Base-by-base conservation (phyloP, 2,329 filamentous ascomycete species). In the Penicillium sp. region DNA sequence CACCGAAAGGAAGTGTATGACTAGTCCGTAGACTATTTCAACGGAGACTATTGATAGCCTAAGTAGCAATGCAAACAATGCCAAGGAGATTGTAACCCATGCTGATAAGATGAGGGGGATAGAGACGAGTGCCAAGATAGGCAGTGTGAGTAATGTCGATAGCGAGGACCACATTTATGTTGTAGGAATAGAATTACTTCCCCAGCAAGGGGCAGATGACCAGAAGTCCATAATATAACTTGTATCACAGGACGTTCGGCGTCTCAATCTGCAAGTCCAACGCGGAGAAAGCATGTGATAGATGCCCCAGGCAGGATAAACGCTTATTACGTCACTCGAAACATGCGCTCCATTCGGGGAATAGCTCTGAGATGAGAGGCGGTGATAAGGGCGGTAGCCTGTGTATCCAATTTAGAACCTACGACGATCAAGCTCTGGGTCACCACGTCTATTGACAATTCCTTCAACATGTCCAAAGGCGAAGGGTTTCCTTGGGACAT, bases 91-190 rank as follows among this genome's bases (percentile, higher is more conserved):
- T 30, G 86, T 89, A 59, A 88, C 72, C 58, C 79, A 81, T 48
- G 86, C 86, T 51, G 85, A 81, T 46, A 88, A 67, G 61, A 83
- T 79, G 49, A 89, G 78, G 8, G 86, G 86, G 11, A 88, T 72
- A 19, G 84, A 85, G 64, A 86, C 76, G 59, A 87, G 59, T 64
- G 84, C 78, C 60, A 88, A 75, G 63, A 87, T 78, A n/a, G 85
- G 84, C 47, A 87, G 76, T 48, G 85, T 74, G 45, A 88, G 69
- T 45, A 75, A 49, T 14, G 66, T 67, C 10, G 65, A 67, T 30
- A 73, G 42, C 36, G 59, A 64, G 51, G 64, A 58, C 35, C 65
- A 66, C 62, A 68, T 72, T 41, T 63, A 23, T 23, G 23, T 23
- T 23, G 23, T 23, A 68, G 63, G 63, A 27, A 9, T 29, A 10